Evolutionary conservation across 2,329 filamentous ascomycete species (phyloP).

Genomic region (Botryotinia narcissicola): DNA sequence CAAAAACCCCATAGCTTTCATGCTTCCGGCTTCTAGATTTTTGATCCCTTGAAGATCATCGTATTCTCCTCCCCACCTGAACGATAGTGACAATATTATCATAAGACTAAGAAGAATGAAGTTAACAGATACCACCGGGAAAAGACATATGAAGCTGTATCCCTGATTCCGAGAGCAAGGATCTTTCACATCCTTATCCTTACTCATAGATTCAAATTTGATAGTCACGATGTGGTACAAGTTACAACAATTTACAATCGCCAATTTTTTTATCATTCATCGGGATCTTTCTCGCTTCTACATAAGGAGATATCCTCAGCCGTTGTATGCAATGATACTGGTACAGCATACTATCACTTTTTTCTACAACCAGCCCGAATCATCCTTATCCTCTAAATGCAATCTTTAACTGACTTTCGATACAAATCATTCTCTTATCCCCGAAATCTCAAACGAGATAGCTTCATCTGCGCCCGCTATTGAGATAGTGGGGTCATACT

Average conservation of each 20-base stretch:
- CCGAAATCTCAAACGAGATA: slow-evolving; percentile 12
- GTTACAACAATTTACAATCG: slow-evolving; percentile 2
- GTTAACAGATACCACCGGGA: slow-evolving; percentile 3
- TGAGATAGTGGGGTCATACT: slow-evolving; percentile 16
- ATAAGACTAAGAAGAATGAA: background rate
- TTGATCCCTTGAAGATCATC: slow-evolving; percentile 14
- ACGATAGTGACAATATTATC: background rate
- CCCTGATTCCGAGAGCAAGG: slow-evolving; percentile 13
- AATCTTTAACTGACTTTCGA: slow-evolving; percentile 1
- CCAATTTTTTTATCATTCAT: background rate
- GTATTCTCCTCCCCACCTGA: slow-evolving; percentile 10
- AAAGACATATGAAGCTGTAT: slow-evolving; percentile 11
- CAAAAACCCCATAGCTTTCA: slow-evolving; percentile 12
- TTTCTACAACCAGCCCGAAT: background rate
- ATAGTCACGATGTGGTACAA: slow-evolving; percentile 15
- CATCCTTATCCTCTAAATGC: slow-evolving; percentile 12
- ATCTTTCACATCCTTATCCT: slow-evolving; percentile 5
- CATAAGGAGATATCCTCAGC: slow-evolving; percentile 16
- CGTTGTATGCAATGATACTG: slow-evolving; percentile 13
- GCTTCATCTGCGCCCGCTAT: background rate
- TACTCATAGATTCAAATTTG: slow-evolving; percentile 9
- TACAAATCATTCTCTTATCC: slow-evolving; percentile 14
- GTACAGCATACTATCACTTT: slow-evolving; percentile 18
- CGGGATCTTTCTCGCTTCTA: slow-evolving; percentile 17
- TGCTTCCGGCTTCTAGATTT: slow-evolving; percentile 13